Evolutionary conservation across 176 grass and related monocot species (phyloP).

Genomic region (Microstegium vimineum): DNA sequence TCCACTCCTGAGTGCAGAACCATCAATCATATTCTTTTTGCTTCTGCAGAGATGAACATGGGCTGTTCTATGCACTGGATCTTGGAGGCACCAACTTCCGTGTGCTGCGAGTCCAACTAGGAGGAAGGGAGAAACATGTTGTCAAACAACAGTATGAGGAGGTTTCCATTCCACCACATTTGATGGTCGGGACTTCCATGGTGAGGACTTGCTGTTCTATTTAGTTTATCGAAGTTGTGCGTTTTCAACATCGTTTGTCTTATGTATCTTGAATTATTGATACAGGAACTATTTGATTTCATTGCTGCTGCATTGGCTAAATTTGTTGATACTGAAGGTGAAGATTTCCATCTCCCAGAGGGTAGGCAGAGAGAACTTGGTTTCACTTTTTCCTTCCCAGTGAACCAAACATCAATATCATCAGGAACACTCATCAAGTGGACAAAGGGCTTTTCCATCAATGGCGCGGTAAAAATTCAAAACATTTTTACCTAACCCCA

Average conservation of each 20-base stretch:
- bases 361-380: conserved; percentile 68
- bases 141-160: conserved; percentile 53
- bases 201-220: conserved; percentile 7
- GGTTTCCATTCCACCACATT: conserved; percentile 70
- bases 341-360: conserved; percentile 54
- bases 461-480: conserved; percentile 38
- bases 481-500: not conserved
- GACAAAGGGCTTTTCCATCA: conserved; percentile 85
- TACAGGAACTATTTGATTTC: conserved; percentile 78
- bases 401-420: conserved; percentile 63
- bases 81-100: conserved; percentile 90
- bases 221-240: not conserved
- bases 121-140: conserved; percentile 62
- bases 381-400: conserved; percentile 83
- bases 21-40: not conserved
- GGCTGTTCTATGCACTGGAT: conserved; percentile 77
- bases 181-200: conserved; percentile 63
- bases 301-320: conserved; percentile 63
- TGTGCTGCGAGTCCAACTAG: conserved; percentile 76
- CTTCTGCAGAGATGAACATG: conserved; percentile 47
- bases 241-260: not conserved
- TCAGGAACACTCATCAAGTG: conserved; percentile 81
- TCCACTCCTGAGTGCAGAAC: not conserved
- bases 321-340: conserved; percentile 66
- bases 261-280: conserved; percentile 20